Conservation (phyloP, 495 filamentous ascomycete species). For the Eremomyces bilateralis region DNA sequence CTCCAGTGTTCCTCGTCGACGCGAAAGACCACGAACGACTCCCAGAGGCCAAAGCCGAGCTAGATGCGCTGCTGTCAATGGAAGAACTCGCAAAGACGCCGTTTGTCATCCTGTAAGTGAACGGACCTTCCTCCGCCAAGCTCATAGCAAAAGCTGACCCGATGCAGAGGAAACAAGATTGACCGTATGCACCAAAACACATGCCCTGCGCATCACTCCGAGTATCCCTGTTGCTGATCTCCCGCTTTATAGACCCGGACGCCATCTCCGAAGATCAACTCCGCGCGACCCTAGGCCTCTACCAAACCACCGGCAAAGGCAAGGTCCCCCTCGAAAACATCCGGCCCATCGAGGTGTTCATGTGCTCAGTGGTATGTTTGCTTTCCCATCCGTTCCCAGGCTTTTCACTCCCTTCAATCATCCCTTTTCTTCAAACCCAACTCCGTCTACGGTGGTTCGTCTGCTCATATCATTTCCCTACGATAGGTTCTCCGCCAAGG, state of each 20-base stretch:
- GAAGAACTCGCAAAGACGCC: slow-evolving; percentile 50
- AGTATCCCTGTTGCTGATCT: neutral
- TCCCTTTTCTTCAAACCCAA: slow-evolving; percentile 1
- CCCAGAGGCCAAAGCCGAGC: slow-evolving; percentile 81
- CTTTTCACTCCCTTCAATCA: neutral
- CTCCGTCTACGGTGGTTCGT: no score
- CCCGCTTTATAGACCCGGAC: slow-evolving; percentile 35
- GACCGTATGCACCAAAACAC: slow-evolving; percentile 27
- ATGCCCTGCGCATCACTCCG: neutral
- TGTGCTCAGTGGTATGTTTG: slow-evolving; percentile 79
- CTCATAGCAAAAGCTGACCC: no score
- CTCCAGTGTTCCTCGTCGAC: slow-evolving; percentile 89
- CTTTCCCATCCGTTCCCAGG: neutral
- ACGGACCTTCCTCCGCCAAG: no score
- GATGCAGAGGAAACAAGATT: slow-evolving; percentile 99
- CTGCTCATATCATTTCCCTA: no score
- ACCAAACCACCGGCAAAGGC: slow-evolving; percentile 95
- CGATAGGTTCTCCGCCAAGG: slow-evolving; percentile 20
- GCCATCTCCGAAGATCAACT: slow-evolving; percentile 90
- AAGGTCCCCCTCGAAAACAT: slow-evolving; percentile 90
- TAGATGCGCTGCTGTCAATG: slow-evolving; percentile 39
- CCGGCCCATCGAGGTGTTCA: slow-evolving; percentile 91
- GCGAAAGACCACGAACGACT: slow-evolving; percentile 92
- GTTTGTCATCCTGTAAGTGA: slow-evolving; percentile 76
- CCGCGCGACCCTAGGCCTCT: slow-evolving; percentile 69